phyloP scores from a whole-genome alignment of 2,329 filamentous ascomycete species.

The Plenodomus tracheiphilus region DNA sequence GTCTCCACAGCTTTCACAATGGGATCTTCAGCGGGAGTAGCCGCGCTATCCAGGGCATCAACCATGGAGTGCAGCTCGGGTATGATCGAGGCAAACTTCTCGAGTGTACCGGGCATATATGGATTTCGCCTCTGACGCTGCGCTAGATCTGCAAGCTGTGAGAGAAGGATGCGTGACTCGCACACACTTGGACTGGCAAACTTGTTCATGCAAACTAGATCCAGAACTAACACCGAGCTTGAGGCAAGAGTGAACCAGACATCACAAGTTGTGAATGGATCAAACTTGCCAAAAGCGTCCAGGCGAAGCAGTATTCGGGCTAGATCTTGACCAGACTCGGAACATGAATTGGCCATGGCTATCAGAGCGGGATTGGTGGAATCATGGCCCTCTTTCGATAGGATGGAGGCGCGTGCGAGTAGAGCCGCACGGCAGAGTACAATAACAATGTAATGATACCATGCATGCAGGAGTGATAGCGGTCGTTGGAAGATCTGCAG shows the following conservation, averaged over 20 bases:
- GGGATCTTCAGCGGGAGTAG: constrained; percentile 7
- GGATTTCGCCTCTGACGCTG: constrained; percentile 37
- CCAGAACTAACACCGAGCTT: constrained; percentile 44
- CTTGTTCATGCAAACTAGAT: constrained; percentile 39
- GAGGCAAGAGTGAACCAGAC: constrained; percentile 47
- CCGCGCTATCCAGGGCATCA: constrained; percentile 23
- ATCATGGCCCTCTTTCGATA: constrained; percentile 32
- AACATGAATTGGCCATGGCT: constrained; percentile 44
- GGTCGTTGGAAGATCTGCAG: constrained; percentile 43
- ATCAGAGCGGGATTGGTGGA: constrained; percentile 30
- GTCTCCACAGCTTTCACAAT: constrained; percentile 9
- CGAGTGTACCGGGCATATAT: constrained; percentile 44
- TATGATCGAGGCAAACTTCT: constrained; percentile 43
- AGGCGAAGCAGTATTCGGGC: constrained; percentile 42
- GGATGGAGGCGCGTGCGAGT: constrained; percentile 41
- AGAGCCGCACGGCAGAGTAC: constrained; percentile 46
- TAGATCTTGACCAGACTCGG: constrained; percentile 42
- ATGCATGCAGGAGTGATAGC: constrained; percentile 45
- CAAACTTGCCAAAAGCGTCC: constrained; percentile 43
- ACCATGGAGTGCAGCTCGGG: constrained; percentile 43
- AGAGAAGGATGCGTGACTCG: constrained; percentile 38
- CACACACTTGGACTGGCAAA: constrained; percentile 19
- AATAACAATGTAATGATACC: constrained; percentile 47
- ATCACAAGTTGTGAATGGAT: constrained; percentile 49
- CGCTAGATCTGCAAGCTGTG: constrained; percentile 41